Base-by-base conservation (phyloP, 2,329 filamentous ascomycete species). In the Colletotrichum horii region DNA sequence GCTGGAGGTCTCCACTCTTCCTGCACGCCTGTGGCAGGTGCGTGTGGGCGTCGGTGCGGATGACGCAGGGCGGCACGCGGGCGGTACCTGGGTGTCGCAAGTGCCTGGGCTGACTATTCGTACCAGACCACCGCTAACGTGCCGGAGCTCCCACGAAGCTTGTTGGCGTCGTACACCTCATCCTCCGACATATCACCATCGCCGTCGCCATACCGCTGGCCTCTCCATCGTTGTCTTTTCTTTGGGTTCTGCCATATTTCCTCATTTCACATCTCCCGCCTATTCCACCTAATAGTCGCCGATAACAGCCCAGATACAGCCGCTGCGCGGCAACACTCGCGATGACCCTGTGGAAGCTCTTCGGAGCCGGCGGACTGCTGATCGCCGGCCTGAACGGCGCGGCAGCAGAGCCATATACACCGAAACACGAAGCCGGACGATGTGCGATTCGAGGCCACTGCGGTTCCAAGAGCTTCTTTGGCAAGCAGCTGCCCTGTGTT, bases 401-500 rank as follows among this genome's bases (percentile, higher is more conserved):
- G 65, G 58, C 58, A 62, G 58, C 58, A 62, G 79, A 84, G 52
- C 77, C 79, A 24, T 81, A 79, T 73, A 92, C 90, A 0, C 87
- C 89, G 2, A 94, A 92, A 78, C 96, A 98, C 80, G 96, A 98
- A 85, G 88, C 93, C 66, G 96, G 96, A 55, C 91, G 96, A 78
- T 98, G 96, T 84, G 95, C 96, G 1, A 95, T 98, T 77, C 92
- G 96, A 66, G 96, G 96, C 9, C 94, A 97, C 78, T 99, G 97
- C 83, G 97, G 97, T 64, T 96, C 96, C 84, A 93, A 96, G 85
- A 93, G 94, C 77, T 94, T 97, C 83, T 98, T 98, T 81, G 95
- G 96, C 71, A 94, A 95, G 74, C 92, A 98, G 79, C 89, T 98
- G 76, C 97, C 97, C 6, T 99, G 97, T 83, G 93, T 96, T 16